phyloP scores from a whole-genome alignment of 805 yeast genomes.

The Metschnikowia noctiluminum region DNA sequence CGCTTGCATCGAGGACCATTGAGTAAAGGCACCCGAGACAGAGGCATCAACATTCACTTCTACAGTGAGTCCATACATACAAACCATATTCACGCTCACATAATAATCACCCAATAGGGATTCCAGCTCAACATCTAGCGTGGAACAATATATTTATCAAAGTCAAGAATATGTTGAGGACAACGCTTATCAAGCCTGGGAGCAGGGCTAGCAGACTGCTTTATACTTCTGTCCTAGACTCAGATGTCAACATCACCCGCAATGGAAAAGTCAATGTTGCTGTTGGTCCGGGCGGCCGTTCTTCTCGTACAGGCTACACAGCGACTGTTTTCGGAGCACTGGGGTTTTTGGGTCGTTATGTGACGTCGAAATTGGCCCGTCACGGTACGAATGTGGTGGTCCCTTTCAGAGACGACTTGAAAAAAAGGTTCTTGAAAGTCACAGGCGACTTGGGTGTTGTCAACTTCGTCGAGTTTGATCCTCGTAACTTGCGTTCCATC shows the following conservation, averaged over 20 bases:
- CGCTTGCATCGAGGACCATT: constrained; percentile 10
- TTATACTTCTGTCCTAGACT: constrained; percentile 41
- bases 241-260: constrained; percentile 70
- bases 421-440: constrained; percentile 73
- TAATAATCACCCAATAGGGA: no score
- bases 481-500: constrained; percentile 71
- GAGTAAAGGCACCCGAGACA: not conserved
- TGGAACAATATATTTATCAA: no score
- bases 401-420: constrained; percentile 80
- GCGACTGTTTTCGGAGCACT: constrained; percentile 85
- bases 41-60: not conserved
- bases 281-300: constrained; percentile 77
- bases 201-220: constrained; percentile 26
- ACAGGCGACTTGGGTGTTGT: constrained; percentile 87
- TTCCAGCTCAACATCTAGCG: no score
- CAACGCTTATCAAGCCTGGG: constrained; percentile 14
- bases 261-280: constrained; percentile 70
- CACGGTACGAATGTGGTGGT: constrained; percentile 76
- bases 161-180: constrained; percentile 25
- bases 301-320: constrained; percentile 83
- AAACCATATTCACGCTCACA: not conserved
- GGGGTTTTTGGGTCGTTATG: constrained; percentile 74
- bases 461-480: constrained; percentile 76
- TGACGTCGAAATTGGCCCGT: constrained; percentile 69
- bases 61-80: not conserved